phyloP scores from a whole-genome alignment of 2,329 filamentous ascomycete species.

The Pseudocercospora eumusae region DNA sequence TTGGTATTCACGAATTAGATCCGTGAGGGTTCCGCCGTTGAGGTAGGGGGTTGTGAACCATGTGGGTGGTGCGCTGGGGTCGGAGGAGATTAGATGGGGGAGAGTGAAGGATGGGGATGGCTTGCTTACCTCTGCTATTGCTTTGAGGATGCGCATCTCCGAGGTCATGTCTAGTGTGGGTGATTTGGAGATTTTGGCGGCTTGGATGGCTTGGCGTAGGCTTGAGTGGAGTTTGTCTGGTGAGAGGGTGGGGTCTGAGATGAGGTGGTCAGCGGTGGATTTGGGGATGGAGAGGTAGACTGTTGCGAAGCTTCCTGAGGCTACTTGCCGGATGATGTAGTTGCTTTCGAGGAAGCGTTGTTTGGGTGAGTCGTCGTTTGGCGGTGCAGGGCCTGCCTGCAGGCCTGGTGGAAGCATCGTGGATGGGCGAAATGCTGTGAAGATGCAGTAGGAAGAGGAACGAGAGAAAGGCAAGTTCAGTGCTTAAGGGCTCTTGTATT shows the following conservation, averaged over 20 bases:
- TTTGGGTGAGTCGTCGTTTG: background rate
- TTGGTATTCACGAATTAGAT: background rate
- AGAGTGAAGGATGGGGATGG: background rate
- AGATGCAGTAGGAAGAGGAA: background rate
- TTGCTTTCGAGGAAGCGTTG: background rate
- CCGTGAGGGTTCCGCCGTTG: background rate
- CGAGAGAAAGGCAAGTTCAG: too few species aligned
- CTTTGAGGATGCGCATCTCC: background rate
- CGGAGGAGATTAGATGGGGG: background rate
- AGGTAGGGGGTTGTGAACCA: background rate
- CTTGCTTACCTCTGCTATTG: background rate
- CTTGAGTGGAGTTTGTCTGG: background rate
- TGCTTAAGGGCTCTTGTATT: background rate
- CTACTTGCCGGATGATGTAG: background rate
- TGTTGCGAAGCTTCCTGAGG: background rate
- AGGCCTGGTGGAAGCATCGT: background rate
- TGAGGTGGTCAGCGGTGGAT: background rate
- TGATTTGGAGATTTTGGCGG: background rate
- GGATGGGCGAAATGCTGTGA: background rate
- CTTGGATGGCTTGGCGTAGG: background rate
- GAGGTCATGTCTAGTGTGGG: too few species aligned
- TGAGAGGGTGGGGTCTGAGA: background rate
- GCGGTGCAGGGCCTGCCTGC: background rate
- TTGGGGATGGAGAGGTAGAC: slow-evolving; percentile 4
- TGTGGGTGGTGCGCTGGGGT: background rate